These are phyloP conservation scores for Tremella yokohamensis DNA, from an alignment of 768 basidiomycete species.

Conservation along the genomic window DNA sequence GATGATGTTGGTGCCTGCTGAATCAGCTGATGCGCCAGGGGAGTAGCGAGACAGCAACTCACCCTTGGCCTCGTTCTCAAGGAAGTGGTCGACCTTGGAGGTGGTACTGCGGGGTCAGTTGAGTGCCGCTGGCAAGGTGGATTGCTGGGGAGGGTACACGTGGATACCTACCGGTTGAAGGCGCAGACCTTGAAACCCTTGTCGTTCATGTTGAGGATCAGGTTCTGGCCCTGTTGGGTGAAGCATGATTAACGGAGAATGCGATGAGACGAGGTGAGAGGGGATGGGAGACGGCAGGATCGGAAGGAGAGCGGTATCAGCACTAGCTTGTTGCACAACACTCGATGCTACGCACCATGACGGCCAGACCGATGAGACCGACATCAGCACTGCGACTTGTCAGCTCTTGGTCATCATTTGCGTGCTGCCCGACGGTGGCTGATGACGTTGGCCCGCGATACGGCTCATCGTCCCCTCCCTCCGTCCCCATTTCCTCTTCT, in stretches of 20 bases:
- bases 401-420: slow-evolving; percentile 6
- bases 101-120: slow-evolving; percentile 57
- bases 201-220: slow-evolving; percentile 99
- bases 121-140: not conserved
- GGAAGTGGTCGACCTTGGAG: slow-evolving; percentile 91
- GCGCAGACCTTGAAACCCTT: slow-evolving; percentile 97
- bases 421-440: too few relatives aligned
- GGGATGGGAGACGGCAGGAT: slow-evolving; percentile 19
- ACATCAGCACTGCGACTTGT: slow-evolving; percentile 75
- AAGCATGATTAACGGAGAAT: not conserved
- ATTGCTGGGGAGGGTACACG: not conserved
- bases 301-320: slow-evolving; percentile 19
- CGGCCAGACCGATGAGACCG: slow-evolving; percentile 96
- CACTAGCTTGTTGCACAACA: slow-evolving; percentile 4
- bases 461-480: not conserved
- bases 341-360: slow-evolving; percentile 69
- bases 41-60: slow-evolving; percentile 29
- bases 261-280: not conserved
- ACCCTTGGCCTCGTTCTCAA: slow-evolving; percentile 98
- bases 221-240: slow-evolving; percentile 74
- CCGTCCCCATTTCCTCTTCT: not conserved
- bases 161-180: slow-evolving; percentile 69
- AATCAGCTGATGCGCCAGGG: slow-evolving; percentile 11
- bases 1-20: slow-evolving; percentile 82
- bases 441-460: not conserved